Base-by-base conservation (phyloP, 805 yeast species). In the Yamadazyma nakazawae region DNA sequence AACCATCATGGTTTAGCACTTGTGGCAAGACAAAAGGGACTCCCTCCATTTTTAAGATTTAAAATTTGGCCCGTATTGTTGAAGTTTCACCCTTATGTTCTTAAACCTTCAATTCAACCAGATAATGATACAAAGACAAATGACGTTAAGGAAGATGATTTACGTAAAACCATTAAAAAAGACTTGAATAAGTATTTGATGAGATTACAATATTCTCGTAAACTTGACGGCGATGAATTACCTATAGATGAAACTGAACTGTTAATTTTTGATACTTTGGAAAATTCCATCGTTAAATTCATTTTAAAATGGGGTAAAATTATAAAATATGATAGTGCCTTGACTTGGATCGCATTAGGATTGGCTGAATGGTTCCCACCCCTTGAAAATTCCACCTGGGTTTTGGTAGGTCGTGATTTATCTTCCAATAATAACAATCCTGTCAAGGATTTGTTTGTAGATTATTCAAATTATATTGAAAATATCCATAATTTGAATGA, bases 341-440 rank as follows among this genome's bases (percentile, higher is more conserved):
- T 90, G 56, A 76, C 92, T 2, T 90, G 96, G 96, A 79, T 88
- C 16, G 97, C 96, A 0, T 66, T 88, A 28, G 90, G 89, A 10
- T 67, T 91, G 38, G 92, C 96, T 0, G 96, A 89, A 62, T 90
- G 96, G 96, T 76, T 81, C 28, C 91, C 95, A 5, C 88, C 87
- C 1, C 64, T 80, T 34, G 70, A 70, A 13, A 69, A 72, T 40
- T 75, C 81, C 11, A 70, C 74, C 14, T 78, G 75, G 70, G 84
- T 81, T 2, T 60, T 81, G 37, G 71, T 79, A 47, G 85, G 84
- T 4, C 67, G 81, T 48, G 82, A 79, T 55, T 58, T 59, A 45
- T 56, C 60, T n/a, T 48, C 59, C 10, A 42, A 36, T 9, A 39
- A 52, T 8, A 61, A 61, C 43, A 57, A 64, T 9, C 60, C 63